Evolutionary conservation across 78 protist species (phyloP).

Genomic region (Dictyostelium capitatum): DNA sequence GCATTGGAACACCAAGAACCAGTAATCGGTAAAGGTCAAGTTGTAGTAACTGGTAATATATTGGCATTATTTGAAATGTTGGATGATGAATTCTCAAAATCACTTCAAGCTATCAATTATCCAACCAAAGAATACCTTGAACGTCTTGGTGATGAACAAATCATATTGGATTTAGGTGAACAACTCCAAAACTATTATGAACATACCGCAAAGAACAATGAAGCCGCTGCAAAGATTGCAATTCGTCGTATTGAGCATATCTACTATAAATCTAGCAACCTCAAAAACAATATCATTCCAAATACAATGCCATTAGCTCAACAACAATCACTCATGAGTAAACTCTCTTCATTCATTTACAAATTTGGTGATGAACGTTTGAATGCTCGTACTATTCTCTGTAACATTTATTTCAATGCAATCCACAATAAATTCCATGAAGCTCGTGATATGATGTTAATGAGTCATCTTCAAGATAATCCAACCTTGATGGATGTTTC

Average conservation of each 20-base stretch:
- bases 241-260: slow-evolving; percentile 82
- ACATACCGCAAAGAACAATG: neutral
- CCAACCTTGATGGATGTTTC: slow-evolving; percentile 80
- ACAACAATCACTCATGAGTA: slow-evolving; percentile 17
- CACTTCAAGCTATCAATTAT: slow-evolving; percentile 89
- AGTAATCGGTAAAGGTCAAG: slow-evolving; percentile 21
- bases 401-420: slow-evolving; percentile 89
- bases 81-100: slow-evolving; percentile 89
- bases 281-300: slow-evolving; percentile 10
- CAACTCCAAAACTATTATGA: slow-evolving; percentile 78
- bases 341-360: slow-evolving; percentile 81
- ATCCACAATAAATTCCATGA: slow-evolving; percentile 84
- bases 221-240: slow-evolving; percentile 68
- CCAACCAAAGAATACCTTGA: slow-evolving; percentile 90
- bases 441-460: slow-evolving; percentile 96
- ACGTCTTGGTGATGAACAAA: slow-evolving; percentile 86
- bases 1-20: slow-evolving; percentile 33
- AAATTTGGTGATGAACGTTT: slow-evolving; percentile 85
- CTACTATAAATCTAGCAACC: slow-evolving; percentile 74
- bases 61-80: slow-evolving; percentile 84
- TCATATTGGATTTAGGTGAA: slow-evolving; percentile 38
- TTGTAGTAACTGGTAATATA: slow-evolving; percentile 55
- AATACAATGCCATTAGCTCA: neutral
- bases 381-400: slow-evolving; percentile 88
- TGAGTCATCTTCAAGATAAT: slow-evolving; percentile 92